A percentile compares a stretch with the other conserved stretches of the same genome.
Conservation (phyloP, 176 grass and related monocot species). For the Aegilops sharonensis region DNA sequence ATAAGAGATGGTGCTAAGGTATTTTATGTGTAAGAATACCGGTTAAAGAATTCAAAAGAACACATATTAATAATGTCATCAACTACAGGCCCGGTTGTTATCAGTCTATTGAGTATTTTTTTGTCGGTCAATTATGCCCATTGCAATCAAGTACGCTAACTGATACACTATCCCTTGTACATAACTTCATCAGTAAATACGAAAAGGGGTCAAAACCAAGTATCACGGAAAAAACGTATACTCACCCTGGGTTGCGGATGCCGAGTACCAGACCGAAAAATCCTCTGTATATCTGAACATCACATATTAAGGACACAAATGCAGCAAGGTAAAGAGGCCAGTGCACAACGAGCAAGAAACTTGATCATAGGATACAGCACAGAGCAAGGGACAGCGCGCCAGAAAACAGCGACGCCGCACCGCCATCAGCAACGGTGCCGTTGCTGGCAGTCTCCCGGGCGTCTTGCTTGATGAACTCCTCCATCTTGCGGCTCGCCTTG, state of each 20-base stretch:
- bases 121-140: neutral
- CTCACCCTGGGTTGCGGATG: slow-evolving; percentile 89
- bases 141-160: neutral
- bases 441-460: slow-evolving; percentile 28
- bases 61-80: slow-evolving; percentile 9
- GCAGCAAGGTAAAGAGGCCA: neutral
- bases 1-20: slow-evolving; percentile 31
- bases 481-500: slow-evolving; percentile 51
- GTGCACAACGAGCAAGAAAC: neutral
- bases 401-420: slow-evolving; percentile 59
- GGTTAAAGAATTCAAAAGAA: neutral
- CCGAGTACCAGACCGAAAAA: slow-evolving; percentile 76
- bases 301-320: slow-evolving; percentile 25
- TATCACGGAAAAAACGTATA: neutral
- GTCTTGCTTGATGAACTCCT: slow-evolving; percentile 69
- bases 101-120: too few species aligned
- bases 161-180: neutral
- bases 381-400: slow-evolving; percentile 84
- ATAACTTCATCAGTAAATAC: neutral
- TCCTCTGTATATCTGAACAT: slow-evolving; percentile 81
- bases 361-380: slow-evolving; percentile 79
- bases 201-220: neutral
- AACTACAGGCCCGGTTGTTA: neutral
- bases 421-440: slow-evolving; percentile 10
- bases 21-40: slow-evolving; percentile 9